Evolutionary conservation across 345 rosid genomes (phyloP).

Genomic region (Gossypium arboreum): DNA sequence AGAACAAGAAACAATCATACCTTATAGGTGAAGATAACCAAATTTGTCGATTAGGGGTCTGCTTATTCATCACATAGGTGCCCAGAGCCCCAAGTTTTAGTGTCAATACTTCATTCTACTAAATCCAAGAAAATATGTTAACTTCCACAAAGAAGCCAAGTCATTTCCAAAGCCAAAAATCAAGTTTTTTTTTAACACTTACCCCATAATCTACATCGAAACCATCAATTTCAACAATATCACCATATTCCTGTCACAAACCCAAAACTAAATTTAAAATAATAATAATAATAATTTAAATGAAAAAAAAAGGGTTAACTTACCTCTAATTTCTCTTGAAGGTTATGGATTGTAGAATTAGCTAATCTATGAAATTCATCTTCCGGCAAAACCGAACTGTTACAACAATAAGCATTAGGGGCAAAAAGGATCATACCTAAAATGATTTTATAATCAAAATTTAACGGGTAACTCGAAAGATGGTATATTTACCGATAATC

Average conservation of each 20-base stretch:
- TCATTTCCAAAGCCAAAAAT: not conserved
- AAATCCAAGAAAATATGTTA: constrained; percentile 15
- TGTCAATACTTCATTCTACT: constrained; percentile 86
- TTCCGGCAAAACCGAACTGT: constrained; percentile 76
- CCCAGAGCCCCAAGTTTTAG: constrained; percentile 76
- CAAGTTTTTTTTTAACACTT: constrained; percentile 25
- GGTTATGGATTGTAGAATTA: constrained; percentile 58
- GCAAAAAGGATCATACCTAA: not conserved
- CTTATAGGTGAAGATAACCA: constrained; percentile 92
- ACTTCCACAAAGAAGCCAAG: not conserved
- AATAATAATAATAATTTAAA: not conserved
- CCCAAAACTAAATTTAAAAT: not conserved
- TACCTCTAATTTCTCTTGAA: constrained; percentile 88
- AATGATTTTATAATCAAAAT: not conserved
- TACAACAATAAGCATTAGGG: constrained; percentile 28
- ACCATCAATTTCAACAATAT: constrained; percentile 69
- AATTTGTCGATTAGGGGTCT: constrained; percentile 86
- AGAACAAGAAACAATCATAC: constrained; percentile 26
- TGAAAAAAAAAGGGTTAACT: not conserved
- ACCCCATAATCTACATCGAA: constrained; percentile 94
- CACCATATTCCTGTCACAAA: constrained; percentile 71
- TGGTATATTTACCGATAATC: constrained; percentile 44
- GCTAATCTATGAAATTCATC: constrained; percentile 84
- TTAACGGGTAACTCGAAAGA: not conserved
- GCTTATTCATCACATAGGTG: constrained; percentile 86